phyloP scores from a whole-genome alignment of 176 grass and related monocot genomes.

The Oryza meridionalis region DNA sequence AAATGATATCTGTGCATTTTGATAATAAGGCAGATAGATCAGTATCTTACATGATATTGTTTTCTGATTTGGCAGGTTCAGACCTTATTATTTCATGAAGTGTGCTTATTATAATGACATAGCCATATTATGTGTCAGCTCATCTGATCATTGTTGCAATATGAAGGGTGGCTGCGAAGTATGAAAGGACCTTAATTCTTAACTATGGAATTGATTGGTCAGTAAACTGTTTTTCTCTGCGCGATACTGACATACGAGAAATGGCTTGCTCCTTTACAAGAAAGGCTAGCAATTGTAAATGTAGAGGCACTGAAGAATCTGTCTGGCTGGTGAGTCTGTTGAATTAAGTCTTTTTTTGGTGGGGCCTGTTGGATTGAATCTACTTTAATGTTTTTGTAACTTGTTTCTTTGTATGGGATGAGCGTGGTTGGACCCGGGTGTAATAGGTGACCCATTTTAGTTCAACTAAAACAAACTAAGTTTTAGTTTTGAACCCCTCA shows the following conservation, averaged over 20 bases:
- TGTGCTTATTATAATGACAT: slow-evolving; percentile 19
- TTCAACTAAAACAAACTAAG: too few relatives aligned
- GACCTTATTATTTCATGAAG: slow-evolving; percentile 12
- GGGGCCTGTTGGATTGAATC: not conserved
- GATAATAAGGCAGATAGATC: slow-evolving; percentile 13
- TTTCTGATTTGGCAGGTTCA: slow-evolving; percentile 26
- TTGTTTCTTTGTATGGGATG: slow-evolving; percentile 10
- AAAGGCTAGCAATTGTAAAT: slow-evolving; percentile 28
- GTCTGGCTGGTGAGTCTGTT: slow-evolving; percentile 28
- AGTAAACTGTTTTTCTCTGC: slow-evolving; percentile 22
- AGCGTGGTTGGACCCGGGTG: too few relatives aligned
- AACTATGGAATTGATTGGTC: slow-evolving; percentile 25
- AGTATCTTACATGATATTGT: slow-evolving; percentile 15
- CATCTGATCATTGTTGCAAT: slow-evolving; percentile 36
- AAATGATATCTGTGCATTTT: not conserved
- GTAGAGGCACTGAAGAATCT: slow-evolving; percentile 20
- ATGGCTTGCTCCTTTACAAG: slow-evolving; percentile 4
- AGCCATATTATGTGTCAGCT: slow-evolving; percentile 18
- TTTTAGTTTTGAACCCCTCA: too few relatives aligned
- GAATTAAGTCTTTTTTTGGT: not conserved
- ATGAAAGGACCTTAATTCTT: slow-evolving; percentile 36
- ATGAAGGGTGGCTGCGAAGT: slow-evolving; percentile 23
- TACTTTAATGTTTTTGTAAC: slow-evolving; percentile 22
- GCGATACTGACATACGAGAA: slow-evolving; percentile 33
- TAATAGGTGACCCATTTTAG: too few relatives aligned